phyloP scores from a whole-genome alignment of 208 protist genomes.

The Acanthamoeba rhysodes region DNA sequence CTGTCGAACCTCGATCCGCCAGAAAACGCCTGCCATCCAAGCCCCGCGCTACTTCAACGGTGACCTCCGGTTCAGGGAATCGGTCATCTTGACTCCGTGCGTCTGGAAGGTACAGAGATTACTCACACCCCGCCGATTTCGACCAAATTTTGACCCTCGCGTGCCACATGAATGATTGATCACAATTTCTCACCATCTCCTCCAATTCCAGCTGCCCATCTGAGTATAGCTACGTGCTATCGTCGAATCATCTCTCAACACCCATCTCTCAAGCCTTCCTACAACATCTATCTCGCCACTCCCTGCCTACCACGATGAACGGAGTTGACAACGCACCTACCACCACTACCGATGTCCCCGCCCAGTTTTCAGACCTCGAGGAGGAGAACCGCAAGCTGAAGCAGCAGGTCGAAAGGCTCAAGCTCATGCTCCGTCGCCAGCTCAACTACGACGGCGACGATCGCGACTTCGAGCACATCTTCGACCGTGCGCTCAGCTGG shows the following conservation, averaged over 20 bases:
- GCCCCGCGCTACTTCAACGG: slow-evolving; percentile 51
- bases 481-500: neutral
- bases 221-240: slow-evolving; percentile 43
- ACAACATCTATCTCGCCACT: neutral
- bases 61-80: slow-evolving; percentile 34
- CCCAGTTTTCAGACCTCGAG: neutral
- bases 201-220: slow-evolving; percentile 8
- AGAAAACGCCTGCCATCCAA: slow-evolving; percentile 36
- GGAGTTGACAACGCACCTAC: neutral
- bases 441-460: slow-evolving; percentile 53
- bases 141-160: neutral
- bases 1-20: slow-evolving; percentile 1
- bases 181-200: neutral
- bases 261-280: neutral
- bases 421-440: slow-evolving; percentile 29
- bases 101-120: slow-evolving; percentile 9
- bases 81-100: slow-evolving; percentile 37
- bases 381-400: slow-evolving; percentile 57
- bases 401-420: slow-evolving; percentile 25
- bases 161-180: too few relatives aligned
- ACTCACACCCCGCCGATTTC: neutral
- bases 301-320: slow-evolving; percentile 14
- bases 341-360: neutral
- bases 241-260: neutral
- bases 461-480: slow-evolving; percentile 1